These are phyloP conservation scores for Solanum chilense DNA, from an alignment of 257 asterid genomes.

Conservation along the genomic window DNA sequence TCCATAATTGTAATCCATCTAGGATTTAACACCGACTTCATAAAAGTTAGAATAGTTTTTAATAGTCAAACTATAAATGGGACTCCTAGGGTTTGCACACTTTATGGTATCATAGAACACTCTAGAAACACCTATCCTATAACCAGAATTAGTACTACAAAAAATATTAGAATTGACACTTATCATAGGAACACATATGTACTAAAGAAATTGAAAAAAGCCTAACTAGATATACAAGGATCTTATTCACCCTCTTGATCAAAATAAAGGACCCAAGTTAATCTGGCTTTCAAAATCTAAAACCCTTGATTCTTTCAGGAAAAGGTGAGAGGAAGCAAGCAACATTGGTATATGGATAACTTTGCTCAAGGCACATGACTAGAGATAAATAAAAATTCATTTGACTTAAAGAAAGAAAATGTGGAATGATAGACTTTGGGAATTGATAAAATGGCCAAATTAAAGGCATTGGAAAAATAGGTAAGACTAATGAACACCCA, in stretches of 20 bases:
- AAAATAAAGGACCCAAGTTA: neutral
- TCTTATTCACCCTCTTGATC: neutral
- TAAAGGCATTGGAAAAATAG: neutral
- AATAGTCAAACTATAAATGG: neutral
- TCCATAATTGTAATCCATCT: neutral
- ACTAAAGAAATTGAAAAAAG: neutral
- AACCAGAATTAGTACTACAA: too few relatives aligned
- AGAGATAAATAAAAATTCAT: neutral
- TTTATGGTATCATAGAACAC: neutral
- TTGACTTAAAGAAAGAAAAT: neutral
- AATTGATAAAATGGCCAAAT: too few relatives aligned
- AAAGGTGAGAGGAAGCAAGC: neutral
- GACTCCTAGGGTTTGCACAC: neutral
- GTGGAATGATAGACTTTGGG: neutral
- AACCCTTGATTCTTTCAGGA: neutral
- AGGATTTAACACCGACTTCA: neutral
- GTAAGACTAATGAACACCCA: neutral
- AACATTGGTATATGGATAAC: neutral
- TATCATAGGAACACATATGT: neutral
- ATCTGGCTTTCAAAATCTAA: neutral
- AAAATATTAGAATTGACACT: neutral
- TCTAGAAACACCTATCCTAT: neutral
- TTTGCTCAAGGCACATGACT: neutral
- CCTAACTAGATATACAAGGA: neutral
- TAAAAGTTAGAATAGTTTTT: neutral